A percentile compares a stretch with the other conserved stretches of the same genome.
Conservation (phyloP, 352 stramenopile genomes). For the Globisporangium sylvaticum region DNA sequence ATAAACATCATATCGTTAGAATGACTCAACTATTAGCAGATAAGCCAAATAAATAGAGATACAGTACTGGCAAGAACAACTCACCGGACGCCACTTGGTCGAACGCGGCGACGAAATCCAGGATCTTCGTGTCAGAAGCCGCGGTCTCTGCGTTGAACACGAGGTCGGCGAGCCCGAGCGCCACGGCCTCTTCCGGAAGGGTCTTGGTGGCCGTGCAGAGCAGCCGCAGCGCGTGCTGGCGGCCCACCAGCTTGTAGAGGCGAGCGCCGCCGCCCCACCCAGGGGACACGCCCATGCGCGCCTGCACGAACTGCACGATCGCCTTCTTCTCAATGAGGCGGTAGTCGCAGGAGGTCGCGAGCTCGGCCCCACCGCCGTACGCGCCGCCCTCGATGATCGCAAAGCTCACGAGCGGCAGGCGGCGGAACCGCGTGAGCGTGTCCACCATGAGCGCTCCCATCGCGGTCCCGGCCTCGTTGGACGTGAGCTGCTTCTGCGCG, state of each 20-base stretch:
- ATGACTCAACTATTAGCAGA: background rate
- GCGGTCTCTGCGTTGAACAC: constrained; percentile 40
- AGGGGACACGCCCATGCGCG: constrained; percentile 76
- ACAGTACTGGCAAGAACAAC: background rate
- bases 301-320: constrained; percentile 84
- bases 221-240: constrained; percentile 65
- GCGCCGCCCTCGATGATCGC: constrained; percentile 75
- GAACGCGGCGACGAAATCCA: constrained; percentile 57
- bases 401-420: constrained; percentile 77
- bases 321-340: constrained; percentile 55
- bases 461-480: constrained; percentile 45
- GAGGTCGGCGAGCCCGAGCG: constrained; percentile 65
- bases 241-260: constrained; percentile 73
- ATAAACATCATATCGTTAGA: background rate
- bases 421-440: constrained; percentile 63
- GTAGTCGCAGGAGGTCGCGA: constrained; percentile 83
- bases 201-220: constrained; percentile 70
- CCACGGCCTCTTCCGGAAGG: constrained; percentile 33
- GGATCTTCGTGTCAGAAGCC: constrained; percentile 22
- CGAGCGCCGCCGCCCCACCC: constrained; percentile 79
- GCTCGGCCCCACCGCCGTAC: constrained; percentile 80
- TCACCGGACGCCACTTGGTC: constrained; percentile 35
- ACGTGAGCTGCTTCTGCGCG: constrained; percentile 73
- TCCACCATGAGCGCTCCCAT: constrained; percentile 79
- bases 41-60: background rate